These are phyloP conservation scores for Yamadazyma conglobata DNA, from an alignment of 1,139 yeast genomes.

Conservation along the genomic window DNA sequence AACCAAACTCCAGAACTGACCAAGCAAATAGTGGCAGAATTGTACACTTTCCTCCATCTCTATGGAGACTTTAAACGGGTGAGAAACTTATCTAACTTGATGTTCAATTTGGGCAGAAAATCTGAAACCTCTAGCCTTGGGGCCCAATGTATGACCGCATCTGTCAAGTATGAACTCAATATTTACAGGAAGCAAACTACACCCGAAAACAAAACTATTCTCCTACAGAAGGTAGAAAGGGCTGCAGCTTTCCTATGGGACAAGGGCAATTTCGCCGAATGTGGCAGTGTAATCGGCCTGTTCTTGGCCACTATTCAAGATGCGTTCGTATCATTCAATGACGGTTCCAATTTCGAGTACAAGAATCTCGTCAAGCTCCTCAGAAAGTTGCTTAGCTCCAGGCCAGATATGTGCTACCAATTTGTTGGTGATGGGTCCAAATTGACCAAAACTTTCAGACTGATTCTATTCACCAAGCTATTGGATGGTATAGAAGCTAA, in stretches of 20 bases:
- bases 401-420: conserved; percentile 3
- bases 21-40: neutral
- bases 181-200: neutral
- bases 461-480: conserved; percentile 1
- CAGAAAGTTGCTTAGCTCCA: neutral
- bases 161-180: conserved; percentile 1
- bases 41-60: conserved; percentile 7
- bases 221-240: conserved; percentile 1
- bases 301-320: conserved; percentile 3
- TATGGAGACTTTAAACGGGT: conserved; percentile 27
- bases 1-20: neutral
- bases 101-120: conserved; percentile 16
- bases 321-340: neutral
- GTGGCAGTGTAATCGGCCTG: conserved; percentile 1
- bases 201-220: neutral
- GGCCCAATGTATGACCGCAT: neutral
- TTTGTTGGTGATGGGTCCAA: conserved; percentile 7
- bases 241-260: neutral
- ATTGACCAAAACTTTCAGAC: conserved; percentile 9
- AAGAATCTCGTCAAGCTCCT: neutral
- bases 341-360: neutral
- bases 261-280: neutral
- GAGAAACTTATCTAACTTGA: conserved; percentile 26
- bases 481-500: conserved; percentile 1
- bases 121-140: neutral